Percentiles rank a stretch among this genome's conserved stretches.
phyloP scores from a whole-genome alignment of 2,329 filamentous ascomycete species.

The Ophiostoma himal-ulmi region DNA sequence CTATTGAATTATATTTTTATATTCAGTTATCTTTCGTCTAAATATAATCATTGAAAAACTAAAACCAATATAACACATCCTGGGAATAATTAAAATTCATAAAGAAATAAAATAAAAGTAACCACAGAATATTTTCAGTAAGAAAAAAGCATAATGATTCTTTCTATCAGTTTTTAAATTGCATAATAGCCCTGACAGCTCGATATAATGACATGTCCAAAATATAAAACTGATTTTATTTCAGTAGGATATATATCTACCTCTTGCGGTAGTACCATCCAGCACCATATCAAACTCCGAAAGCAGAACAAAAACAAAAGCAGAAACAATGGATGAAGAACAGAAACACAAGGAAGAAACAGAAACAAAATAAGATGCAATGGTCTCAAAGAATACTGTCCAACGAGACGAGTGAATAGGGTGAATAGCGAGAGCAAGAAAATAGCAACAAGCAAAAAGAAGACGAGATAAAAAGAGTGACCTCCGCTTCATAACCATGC shows the following conservation, averaged over 20 bases:
- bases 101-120: neutral
- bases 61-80: neutral
- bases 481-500: neutral
- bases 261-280: neutral
- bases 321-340: neutral
- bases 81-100: too few species aligned
- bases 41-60: neutral
- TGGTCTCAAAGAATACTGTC: neutral
- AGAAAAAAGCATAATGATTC: too few species aligned
- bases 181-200: too few species aligned
- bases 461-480: neutral
- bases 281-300: slow-evolving; percentile 1
- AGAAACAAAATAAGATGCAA: neutral
- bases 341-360: neutral
- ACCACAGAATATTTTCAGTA: too few species aligned
- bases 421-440: neutral
- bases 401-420: slow-evolving; percentile 6
- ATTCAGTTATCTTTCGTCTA: too few species aligned
- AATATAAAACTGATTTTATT: neutral
- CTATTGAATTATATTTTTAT: neutral
- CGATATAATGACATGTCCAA: neutral
- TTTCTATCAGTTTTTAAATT: too few species aligned
- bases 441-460: neutral
- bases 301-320: neutral
- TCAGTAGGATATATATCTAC: slow-evolving; percentile 1